Base-by-base conservation (phyloP, 2,329 filamentous ascomycete species). In the Microcyclospora pomicola region DNA sequence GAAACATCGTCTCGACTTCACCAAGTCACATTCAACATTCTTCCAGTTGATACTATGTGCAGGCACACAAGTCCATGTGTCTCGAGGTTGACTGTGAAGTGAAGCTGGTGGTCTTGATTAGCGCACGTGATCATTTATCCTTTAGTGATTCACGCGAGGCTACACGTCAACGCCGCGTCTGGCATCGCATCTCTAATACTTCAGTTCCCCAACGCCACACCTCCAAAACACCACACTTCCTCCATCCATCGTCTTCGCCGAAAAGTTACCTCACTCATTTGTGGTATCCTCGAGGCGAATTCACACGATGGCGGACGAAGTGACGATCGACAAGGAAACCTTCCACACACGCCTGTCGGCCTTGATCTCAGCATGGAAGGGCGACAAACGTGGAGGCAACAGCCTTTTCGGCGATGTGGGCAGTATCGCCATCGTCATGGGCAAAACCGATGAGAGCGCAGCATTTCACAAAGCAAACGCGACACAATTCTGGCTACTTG, bases 401-500 rank as follows among this genome's bases (percentile, higher is more conserved):
- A 71, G 77, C 55, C 66, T 88, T 47, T 98, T 96, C 62, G 78
- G 75, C 50, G 88, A 87, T 56, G 87, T 77, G 48, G 77, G 79
- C 47, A 93, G 88, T 43, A 83, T 98, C 53, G 68, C 91, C 52
- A 74, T 95, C 42, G 72, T 92, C 59, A 91, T 95, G 74, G 91
- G 91, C 62, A 98, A 95, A 69, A 86, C 86, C 46, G 85, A 91
- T 55, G 87, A 95, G 55, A 73, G 75, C 31, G 80, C 80, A 46
- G 79, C 80, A 53, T 94, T 93, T 54, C 78, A 88, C 64, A 98
- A 98, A 71, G 93, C 87, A 56, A 94, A 94, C 61, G 86, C 91
- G 15, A 80, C 95, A 63, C 91, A 96, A 68, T 93, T 96, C 64
- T 98, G 92, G 92, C 72, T 98, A 39, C 75, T 98, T 45, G 91